Percentiles rank a stretch among this genome's conserved stretches.
These are phyloP conservation scores for Flaveria floridana DNA, from an alignment of 140 eudicot genomes.

Conservation along the genomic window DNA sequence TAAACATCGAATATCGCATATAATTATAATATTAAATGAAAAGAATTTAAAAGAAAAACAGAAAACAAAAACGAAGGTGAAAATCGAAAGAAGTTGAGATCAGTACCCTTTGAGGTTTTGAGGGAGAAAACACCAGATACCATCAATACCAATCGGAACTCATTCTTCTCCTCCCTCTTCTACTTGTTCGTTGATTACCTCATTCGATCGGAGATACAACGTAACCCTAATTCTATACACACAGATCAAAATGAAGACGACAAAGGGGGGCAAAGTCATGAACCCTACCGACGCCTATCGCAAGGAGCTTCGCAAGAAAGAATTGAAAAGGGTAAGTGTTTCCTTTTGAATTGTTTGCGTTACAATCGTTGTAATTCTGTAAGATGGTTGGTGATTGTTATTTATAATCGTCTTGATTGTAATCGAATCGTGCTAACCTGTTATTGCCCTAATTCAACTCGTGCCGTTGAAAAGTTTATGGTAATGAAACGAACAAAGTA, in stretches of 20 bases:
- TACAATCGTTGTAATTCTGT: not conserved
- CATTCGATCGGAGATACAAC: constrained; percentile 20
- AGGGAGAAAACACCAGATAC: constrained; percentile 5
- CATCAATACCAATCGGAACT: constrained; percentile 30
- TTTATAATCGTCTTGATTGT: constrained; percentile 3
- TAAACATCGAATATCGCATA: not conserved
- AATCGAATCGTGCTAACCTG: constrained; percentile 8
- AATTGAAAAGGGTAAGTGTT: constrained; percentile 70
- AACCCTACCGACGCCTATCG: constrained; percentile 99
- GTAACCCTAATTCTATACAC: not conserved
- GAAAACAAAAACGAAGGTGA: not conserved
- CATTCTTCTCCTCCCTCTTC: constrained; percentile 18
- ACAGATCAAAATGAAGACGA: constrained; percentile 67
- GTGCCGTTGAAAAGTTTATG: not conserved
- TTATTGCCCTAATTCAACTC: constrained; percentile 22
- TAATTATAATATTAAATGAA: no score
- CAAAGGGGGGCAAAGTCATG: constrained; percentile 97
- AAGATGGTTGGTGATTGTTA: not conserved
- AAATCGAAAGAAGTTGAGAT: constrained; percentile 24
- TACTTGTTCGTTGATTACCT: not conserved
- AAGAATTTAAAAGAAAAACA: not conserved
- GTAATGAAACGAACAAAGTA: not conserved
- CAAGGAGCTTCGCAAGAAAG: constrained; percentile 90
- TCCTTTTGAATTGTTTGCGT: not conserved
- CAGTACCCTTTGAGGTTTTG: constrained; percentile 33